These are phyloP conservation scores for Mortierella antarctica DNA, from an alignment of 192 early-diverging fungal genomes.

Conservation along the genomic window DNA sequence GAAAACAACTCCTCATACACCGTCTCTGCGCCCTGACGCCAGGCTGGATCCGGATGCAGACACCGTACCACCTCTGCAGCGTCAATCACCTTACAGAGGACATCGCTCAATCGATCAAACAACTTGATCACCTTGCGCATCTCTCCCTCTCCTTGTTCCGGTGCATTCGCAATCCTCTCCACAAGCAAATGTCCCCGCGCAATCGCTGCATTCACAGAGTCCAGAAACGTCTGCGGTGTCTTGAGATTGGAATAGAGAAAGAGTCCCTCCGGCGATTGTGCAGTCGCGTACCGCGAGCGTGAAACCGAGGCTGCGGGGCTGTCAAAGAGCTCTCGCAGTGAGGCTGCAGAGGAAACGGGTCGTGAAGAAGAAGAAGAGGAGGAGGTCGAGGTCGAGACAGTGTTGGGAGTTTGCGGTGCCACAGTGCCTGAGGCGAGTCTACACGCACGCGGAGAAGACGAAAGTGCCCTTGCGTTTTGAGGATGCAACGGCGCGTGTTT, in stretches of 20 bases:
- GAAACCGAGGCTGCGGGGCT: constrained; percentile 14
- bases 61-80: constrained; percentile 92
- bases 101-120: constrained; percentile 89
- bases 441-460: not conserved
- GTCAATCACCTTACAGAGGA: constrained; percentile 92
- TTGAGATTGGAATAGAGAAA: constrained; percentile 57
- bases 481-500: not conserved
- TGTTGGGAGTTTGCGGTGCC: not conserved
- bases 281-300: constrained; percentile 18
- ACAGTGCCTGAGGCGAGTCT: not conserved
- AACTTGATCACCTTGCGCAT: constrained; percentile 84
- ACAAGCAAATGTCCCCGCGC: constrained; percentile 62
- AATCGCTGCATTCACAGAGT: constrained; percentile 60
- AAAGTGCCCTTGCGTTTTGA: not conserved
- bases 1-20: constrained; percentile 80
- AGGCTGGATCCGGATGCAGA: constrained; percentile 82
- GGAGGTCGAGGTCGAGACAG: not conserved
- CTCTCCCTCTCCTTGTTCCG: constrained; percentile 60
- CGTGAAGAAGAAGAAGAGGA: not conserved
- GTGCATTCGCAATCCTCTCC: constrained; percentile 63
- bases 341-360: not conserved
- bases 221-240: constrained; percentile 54
- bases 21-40: constrained; percentile 79
- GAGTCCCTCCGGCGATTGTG: constrained; percentile 34
- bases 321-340: constrained; percentile 45